These are phyloP conservation scores for Phialocephala sp. DNA, from an alignment of 2,329 filamentous ascomycete genomes.

Conservation along the genomic window DNA sequence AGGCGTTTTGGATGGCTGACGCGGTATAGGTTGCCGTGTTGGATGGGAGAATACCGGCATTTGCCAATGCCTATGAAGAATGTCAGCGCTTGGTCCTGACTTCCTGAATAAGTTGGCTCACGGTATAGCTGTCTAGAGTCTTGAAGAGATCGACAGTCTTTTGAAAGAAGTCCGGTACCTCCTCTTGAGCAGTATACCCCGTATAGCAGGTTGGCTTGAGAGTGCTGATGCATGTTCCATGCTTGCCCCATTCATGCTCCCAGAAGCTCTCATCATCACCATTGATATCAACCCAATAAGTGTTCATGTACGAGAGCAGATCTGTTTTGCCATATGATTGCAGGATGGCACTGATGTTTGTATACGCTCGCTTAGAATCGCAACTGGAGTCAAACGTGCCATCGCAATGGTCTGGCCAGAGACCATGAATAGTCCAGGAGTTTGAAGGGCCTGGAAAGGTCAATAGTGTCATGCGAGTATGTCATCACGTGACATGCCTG, in stretches of 20 bases:
- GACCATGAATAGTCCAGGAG: slow-evolving; percentile 73
- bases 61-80: slow-evolving; percentile 56
- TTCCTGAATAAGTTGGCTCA: slow-evolving; percentile 35
- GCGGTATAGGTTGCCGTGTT: slow-evolving; percentile 49
- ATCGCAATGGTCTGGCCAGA: slow-evolving; percentile 71
- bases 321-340: slow-evolving; percentile 57
- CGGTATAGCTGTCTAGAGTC: slow-evolving; percentile 67
- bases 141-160: slow-evolving; percentile 71
- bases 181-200: slow-evolving; percentile 62
- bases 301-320: slow-evolving; percentile 69
- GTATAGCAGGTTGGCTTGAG: slow-evolving; percentile 70
- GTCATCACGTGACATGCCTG: slow-evolving; percentile 38
- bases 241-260: slow-evolving; percentile 78
- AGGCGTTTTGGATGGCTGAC: slow-evolving; percentile 48
- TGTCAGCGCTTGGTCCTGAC: slow-evolving; percentile 59
- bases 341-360: slow-evolving; percentile 68
- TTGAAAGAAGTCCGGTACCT: slow-evolving; percentile 73
- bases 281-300: slow-evolving; percentile 58
- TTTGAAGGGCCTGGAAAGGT: slow-evolving; percentile 24
- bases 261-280: slow-evolving; percentile 61
- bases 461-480: not conserved
- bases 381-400: slow-evolving; percentile 72
- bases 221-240: slow-evolving; percentile 74
- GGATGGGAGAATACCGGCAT: slow-evolving; percentile 63
- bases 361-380: slow-evolving; percentile 66